Evolutionary conservation across 179 eudicot species (phyloP).

Genomic region (Drosera spatulata): DNA sequence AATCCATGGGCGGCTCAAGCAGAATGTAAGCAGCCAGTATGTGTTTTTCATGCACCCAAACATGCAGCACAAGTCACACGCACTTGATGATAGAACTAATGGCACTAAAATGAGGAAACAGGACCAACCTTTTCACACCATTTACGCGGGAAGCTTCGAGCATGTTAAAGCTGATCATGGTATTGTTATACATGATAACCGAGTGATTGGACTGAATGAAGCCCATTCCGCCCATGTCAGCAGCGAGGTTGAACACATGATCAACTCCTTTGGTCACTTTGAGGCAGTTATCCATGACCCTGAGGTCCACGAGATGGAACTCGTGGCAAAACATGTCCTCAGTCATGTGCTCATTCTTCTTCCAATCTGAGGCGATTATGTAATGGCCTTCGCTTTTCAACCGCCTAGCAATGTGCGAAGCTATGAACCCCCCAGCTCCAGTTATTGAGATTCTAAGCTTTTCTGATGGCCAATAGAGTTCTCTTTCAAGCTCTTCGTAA

Average conservation of each 20-base stretch:
- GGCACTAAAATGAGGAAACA: not conserved
- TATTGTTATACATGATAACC: conserved; percentile 26
- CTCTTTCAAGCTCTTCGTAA: conserved; percentile 77
- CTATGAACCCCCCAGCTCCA: conserved; percentile 96
- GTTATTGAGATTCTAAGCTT: conserved; percentile 80
- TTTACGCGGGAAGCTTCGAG: conserved; percentile 83
- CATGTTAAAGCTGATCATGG: conserved; percentile 96
- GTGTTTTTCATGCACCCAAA: too few relatives aligned
- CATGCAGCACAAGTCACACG: not conserved
- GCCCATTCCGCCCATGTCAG: too few relatives aligned
- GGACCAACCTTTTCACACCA: conserved; percentile 64
- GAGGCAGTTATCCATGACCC: conserved; percentile 96
- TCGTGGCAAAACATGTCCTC: conserved; percentile 96
- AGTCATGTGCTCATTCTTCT: conserved; percentile 27
- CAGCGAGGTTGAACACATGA: too few relatives aligned
- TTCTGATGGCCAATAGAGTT: conserved; percentile 83
- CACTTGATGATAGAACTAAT: not conserved
- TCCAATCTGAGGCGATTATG: not conserved
- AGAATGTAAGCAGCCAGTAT: too few relatives aligned
- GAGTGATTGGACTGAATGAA: too few relatives aligned
- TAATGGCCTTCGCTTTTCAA: conserved; percentile 89
- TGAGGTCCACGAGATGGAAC: conserved; percentile 91
- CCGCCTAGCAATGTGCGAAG: conserved; percentile 92
- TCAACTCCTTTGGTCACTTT: conserved; percentile 54
- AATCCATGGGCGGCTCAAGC: too few relatives aligned